These are phyloP conservation scores for Ricinus communis DNA, from an alignment of 345 rosid genomes.

Conservation along the genomic window DNA sequence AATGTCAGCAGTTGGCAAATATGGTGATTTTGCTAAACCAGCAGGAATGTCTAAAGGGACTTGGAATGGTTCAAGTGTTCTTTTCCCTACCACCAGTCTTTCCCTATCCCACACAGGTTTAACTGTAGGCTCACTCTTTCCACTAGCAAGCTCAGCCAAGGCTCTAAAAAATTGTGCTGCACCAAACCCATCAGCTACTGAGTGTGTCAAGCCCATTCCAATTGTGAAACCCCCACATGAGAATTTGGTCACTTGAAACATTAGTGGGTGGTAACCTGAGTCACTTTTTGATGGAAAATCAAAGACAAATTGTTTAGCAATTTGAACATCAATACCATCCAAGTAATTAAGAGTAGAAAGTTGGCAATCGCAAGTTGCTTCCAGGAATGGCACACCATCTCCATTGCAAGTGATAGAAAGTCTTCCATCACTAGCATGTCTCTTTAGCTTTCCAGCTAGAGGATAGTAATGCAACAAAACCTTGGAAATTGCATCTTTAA, in stretches of 20 bases:
- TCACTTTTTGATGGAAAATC: slow-evolving; percentile 29
- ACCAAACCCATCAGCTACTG: slow-evolving; percentile 59
- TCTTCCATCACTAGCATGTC: slow-evolving; percentile 28
- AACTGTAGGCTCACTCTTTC: slow-evolving; percentile 35
- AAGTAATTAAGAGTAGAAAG: slow-evolving; percentile 46
- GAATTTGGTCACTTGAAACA: slow-evolving; percentile 51
- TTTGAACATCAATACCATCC: slow-evolving; percentile 40
- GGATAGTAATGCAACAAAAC: slow-evolving; percentile 55
- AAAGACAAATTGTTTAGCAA: slow-evolving; percentile 32
- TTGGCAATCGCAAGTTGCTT: slow-evolving; percentile 33
- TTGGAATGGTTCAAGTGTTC: not conserved
- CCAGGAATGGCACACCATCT: slow-evolving; percentile 56
- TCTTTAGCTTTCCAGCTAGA: slow-evolving; percentile 56
- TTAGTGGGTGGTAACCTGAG: slow-evolving; percentile 33
- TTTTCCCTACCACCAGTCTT: slow-evolving; percentile 18
- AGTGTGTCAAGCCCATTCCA: slow-evolving; percentile 58
- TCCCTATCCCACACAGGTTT: slow-evolving; percentile 60
- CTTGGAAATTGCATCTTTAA: slow-evolving; percentile 52
- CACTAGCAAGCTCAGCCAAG: slow-evolving; percentile 42
- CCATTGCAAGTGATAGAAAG: slow-evolving; percentile 40
- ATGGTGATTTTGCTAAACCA: slow-evolving; percentile 34
- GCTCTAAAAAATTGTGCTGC: slow-evolving; percentile 53
- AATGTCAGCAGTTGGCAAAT: slow-evolving; percentile 37
- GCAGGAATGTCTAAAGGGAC: not conserved
- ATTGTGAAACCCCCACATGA: slow-evolving; percentile 58